Evolutionary conservation across 2,329 filamentous ascomycete species (phyloP).

Genomic region (Fusarium irregulare): DNA sequence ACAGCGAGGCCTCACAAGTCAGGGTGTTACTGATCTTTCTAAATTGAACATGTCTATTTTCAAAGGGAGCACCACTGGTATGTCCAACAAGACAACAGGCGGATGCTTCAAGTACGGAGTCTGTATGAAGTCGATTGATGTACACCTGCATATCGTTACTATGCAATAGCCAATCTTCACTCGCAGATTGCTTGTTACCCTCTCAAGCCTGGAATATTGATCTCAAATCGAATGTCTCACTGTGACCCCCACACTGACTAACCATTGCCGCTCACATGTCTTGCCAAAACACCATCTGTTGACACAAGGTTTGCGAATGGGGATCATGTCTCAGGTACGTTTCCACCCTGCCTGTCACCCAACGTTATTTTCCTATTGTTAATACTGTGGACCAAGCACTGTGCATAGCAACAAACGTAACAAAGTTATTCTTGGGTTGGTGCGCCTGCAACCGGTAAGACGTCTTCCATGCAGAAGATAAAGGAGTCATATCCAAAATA

Average conservation of each 20-base stretch:
- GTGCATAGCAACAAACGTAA: conserved; percentile 20
- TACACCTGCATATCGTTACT: background rate
- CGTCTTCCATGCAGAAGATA: background rate
- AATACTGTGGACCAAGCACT: background rate
- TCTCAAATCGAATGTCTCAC: conserved; percentile 19
- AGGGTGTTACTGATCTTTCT: background rate
- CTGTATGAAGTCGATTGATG: background rate
- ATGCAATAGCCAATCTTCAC: background rate
- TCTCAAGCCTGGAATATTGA: conserved; percentile 5
- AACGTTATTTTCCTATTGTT: conserved; percentile 2
- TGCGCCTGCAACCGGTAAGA: conserved; percentile 12
- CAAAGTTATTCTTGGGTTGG: conserved; percentile 17
- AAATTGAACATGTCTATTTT: background rate
- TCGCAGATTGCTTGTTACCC: background rate
- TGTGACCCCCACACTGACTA: conserved; percentile 27
- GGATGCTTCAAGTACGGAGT: background rate
- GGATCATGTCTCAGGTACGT: conserved; percentile 38
- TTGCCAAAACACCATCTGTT: conserved; percentile 29
- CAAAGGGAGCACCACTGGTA: background rate
- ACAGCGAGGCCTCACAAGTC: conserved; percentile 35
- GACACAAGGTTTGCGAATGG: conserved; percentile 17
- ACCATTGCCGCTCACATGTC: conserved; percentile 39
- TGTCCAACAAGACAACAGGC: background rate
- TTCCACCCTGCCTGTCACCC: conserved; percentile 10
- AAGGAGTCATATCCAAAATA: conserved; percentile 35